Conservation (phyloP, 2,329 filamentous ascomycete species). For the Clonostachys sp. region DNA sequence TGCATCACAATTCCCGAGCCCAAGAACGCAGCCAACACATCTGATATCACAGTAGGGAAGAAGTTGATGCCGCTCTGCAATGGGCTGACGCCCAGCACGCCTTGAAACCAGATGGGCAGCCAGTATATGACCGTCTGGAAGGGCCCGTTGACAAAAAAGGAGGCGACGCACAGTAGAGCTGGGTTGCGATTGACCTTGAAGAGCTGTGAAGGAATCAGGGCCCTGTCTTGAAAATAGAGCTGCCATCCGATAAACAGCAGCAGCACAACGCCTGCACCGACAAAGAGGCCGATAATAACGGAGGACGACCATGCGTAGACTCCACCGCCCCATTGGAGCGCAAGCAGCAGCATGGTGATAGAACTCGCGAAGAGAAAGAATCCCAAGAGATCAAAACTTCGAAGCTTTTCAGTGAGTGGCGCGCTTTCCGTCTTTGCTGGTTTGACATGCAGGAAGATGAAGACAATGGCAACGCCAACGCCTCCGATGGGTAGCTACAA, state of each 20-base stretch:
- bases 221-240: neutral
- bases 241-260: slow-evolving; percentile 27
- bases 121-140: neutral
- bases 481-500: slow-evolving; percentile 41
- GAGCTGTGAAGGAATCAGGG: neutral
- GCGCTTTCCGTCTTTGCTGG: slow-evolving; percentile 24
- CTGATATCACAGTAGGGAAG: too few species aligned
- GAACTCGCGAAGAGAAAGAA: slow-evolving; percentile 42
- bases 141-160: neutral
- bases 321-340: slow-evolving; percentile 51
- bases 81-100: neutral
- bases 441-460: slow-evolving; percentile 38
- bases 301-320: slow-evolving; percentile 43
- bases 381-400: slow-evolving; percentile 43
- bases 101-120: slow-evolving; percentile 1
- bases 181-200: neutral
- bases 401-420: slow-evolving; percentile 28
- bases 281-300: slow-evolving; percentile 44
- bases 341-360: slow-evolving; percentile 47
- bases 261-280: slow-evolving; percentile 39
- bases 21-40: too few species aligned
- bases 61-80: too few species aligned
- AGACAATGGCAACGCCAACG: slow-evolving; percentile 40
- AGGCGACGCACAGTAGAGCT: too few species aligned
- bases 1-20: too few species aligned